phyloP scores from a whole-genome alignment of 2,329 filamentous ascomycete species.

The Cordyceps pruinosa region DNA sequence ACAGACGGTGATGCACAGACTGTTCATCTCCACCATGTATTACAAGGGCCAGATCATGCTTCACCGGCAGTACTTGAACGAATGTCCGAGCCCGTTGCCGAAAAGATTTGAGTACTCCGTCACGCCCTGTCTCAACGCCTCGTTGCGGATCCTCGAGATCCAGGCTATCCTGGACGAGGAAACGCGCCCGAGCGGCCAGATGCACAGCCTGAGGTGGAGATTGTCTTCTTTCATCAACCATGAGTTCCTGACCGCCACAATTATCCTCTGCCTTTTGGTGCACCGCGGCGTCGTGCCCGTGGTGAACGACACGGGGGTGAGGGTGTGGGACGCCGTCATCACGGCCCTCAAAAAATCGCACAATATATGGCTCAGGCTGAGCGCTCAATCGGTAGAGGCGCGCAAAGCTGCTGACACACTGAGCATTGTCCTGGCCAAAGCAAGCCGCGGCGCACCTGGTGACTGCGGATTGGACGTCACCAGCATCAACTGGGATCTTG shows the following conservation, averaged over 20 bases:
- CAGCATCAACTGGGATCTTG: no score
- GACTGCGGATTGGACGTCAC: no score
- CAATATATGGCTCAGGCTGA: no score
- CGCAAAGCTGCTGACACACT: no score
- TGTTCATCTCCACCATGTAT: background rate
- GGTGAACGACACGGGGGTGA: no score
- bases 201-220: background rate
- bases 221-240: constrained; percentile 19
- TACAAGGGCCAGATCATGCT: background rate
- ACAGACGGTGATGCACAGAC: background rate
- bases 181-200: background rate
- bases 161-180: background rate
- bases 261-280: background rate
- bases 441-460: no score
- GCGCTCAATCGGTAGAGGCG: no score
- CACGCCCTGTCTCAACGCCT: background rate
- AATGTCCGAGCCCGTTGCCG: background rate
- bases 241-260: constrained; percentile 21
- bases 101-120: background rate
- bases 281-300: no score
- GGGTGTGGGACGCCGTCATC: no score
- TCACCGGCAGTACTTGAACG: background rate
- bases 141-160: background rate
- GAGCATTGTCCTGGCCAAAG: no score
- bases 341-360: no score